Evolutionary conservation across 495 filamentous ascomycete species (phyloP).

Genomic region (Chaetomium cochliodes): DNA sequence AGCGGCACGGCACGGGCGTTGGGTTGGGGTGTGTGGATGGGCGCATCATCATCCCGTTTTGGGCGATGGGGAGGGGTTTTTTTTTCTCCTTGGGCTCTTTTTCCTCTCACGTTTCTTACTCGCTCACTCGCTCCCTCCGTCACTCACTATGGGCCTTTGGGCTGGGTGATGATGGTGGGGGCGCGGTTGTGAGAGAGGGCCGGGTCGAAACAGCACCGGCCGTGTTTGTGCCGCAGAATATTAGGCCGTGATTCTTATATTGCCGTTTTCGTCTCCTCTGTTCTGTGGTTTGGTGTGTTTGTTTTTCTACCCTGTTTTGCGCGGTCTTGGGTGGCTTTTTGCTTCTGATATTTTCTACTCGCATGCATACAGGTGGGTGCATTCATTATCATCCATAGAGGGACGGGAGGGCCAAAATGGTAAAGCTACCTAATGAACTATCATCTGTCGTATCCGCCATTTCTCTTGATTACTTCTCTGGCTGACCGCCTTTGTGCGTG

Average conservation of each 20-base stretch:
- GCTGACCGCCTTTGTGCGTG: neutral
- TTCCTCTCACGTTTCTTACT: too few relatives aligned
- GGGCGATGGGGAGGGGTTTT: too few relatives aligned
- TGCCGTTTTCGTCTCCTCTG: neutral
- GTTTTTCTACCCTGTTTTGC: neutral
- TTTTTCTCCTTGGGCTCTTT: neutral
- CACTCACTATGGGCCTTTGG: neutral
- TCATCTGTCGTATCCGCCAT: neutral
- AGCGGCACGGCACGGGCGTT: neutral
- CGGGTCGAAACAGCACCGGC: slow-evolving; percentile 19
- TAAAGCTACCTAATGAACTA: neutral
- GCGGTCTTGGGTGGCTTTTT: neutral
- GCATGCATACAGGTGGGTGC: neutral
- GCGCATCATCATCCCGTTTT: neutral
- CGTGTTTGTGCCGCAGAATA: neutral
- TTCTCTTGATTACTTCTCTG: neutral
- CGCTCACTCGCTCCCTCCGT: neutral
- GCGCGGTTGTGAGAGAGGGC: neutral
- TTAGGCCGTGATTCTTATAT: neutral
- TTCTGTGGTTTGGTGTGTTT: neutral
- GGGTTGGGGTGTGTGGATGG: neutral
- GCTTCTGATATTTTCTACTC: neutral
- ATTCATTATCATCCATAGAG: neutral
- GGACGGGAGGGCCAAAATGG: neutral
- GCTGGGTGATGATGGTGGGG: too few relatives aligned